A percentile compares a stretch with the other conserved stretches of the same genome.
Conservation (phyloP, 805 yeast species). For the Monosporozyma aerobia region DNA sequence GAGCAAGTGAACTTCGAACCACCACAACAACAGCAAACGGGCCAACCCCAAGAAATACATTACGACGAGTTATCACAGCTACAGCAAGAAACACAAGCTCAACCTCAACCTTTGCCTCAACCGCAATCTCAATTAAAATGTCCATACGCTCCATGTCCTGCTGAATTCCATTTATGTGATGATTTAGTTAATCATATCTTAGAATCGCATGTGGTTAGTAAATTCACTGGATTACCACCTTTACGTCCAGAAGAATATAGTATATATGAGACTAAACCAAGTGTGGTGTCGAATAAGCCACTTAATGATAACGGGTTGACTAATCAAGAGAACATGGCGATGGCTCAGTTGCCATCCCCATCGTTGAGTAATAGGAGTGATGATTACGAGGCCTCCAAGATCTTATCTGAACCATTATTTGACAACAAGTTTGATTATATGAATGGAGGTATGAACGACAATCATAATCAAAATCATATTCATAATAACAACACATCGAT, state of each 20-base stretch:
- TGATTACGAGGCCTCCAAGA: not conserved
- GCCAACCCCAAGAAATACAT: not conserved
- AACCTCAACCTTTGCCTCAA: not conserved
- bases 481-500: not conserved
- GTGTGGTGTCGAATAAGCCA: not conserved
- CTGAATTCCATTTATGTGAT: conserved; percentile 4
- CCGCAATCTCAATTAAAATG: conserved; percentile 2
- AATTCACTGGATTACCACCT: conserved; percentile 2
- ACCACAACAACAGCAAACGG: not conserved
- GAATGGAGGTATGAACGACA: not conserved
- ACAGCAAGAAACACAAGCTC: not conserved
- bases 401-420: not conserved
- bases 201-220: conserved; percentile 12
- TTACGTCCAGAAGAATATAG: not conserved
- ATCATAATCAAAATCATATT: not conserved
- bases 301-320: not conserved
- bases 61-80: not conserved
- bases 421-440: not conserved
- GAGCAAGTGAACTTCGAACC: not conserved
- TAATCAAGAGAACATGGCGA: not conserved
- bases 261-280: not conserved
- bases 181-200: conserved; percentile 15
- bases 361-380: not conserved
- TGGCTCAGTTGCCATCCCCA: not conserved
- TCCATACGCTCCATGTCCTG: conserved; percentile 13